Conservation (phyloP, 495 filamentous ascomycete species). For the Lineolata rhizophorae region DNA sequence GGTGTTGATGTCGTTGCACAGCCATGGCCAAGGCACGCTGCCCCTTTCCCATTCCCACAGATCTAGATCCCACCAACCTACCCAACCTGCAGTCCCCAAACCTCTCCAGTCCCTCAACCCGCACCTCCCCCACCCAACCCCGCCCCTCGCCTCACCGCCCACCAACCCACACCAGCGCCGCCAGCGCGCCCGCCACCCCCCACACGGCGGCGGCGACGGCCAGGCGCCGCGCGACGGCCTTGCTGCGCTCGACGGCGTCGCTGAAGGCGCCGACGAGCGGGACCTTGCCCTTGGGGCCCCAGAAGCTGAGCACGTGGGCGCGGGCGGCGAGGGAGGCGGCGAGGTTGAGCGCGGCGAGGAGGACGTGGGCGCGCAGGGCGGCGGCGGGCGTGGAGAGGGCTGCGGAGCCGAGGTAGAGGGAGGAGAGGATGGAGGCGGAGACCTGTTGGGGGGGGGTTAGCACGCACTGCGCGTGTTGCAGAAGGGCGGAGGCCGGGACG, state of each 20-base stretch:
- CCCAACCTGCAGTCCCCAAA: too few species aligned
- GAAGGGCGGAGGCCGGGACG: neutral
- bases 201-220: too few species aligned
- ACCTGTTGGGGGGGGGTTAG: conserved; percentile 13
- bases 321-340: conserved; percentile 4
- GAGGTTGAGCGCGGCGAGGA: conserved; percentile 6
- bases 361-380: conserved; percentile 1
- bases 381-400: conserved; percentile 3
- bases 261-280: conserved; percentile 19
- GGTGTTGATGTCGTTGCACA: too few species aligned
- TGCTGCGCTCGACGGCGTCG: conserved; percentile 12
- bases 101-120: too few species aligned
- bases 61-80: too few species aligned
- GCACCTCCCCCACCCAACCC: too few species aligned
- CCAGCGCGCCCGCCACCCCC: too few species aligned
- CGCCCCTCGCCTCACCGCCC: too few species aligned
- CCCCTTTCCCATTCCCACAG: too few species aligned
- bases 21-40: too few species aligned
- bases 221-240: too few species aligned
- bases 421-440: conserved; percentile 21
- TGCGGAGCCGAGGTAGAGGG: conserved; percentile 17
- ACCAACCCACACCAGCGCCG: too few species aligned
- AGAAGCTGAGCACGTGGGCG: conserved; percentile 14
- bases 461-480: neutral
- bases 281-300: conserved; percentile 15